Evolutionary conservation across 306 rosid species (phyloP).

Genomic region (Erythrophleum fordii): DNA sequence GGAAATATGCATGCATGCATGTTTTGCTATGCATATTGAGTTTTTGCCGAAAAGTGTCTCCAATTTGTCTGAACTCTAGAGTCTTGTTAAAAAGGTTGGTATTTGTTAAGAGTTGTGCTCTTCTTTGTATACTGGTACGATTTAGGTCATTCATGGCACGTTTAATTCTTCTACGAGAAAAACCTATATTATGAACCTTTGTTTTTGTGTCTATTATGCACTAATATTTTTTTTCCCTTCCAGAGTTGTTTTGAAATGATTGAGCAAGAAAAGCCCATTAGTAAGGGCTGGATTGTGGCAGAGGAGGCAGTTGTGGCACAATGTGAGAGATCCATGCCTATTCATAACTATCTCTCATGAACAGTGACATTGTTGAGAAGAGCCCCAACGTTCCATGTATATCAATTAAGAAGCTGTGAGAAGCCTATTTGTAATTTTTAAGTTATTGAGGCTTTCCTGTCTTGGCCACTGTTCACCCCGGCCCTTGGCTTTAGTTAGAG

Average conservation of each 20-base stretch:
- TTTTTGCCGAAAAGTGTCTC: neutral
- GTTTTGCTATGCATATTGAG: no score
- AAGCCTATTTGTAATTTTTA: neutral
- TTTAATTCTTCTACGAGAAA: neutral
- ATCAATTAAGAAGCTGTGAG: neutral
- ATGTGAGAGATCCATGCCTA: conserved; percentile 51
- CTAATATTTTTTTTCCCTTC: conserved; percentile 6
- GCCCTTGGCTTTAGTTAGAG: neutral
- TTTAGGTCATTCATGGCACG: neutral
- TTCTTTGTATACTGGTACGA: conserved; percentile 8
- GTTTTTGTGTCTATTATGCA: conserved; percentile 1
- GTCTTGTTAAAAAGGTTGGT: neutral
- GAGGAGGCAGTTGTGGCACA: conserved; percentile 78
- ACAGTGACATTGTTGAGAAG: neutral
- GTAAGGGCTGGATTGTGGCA: conserved; percentile 61
- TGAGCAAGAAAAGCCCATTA: conserved; percentile 42
- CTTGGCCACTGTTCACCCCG: neutral
- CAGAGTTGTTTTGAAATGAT: conserved; percentile 62
- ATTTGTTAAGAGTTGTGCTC: neutral
- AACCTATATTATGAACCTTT: neutral
- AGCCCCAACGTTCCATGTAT: conserved; percentile 2
- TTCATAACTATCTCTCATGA: conserved; percentile 48
- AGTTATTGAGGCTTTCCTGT: neutral
- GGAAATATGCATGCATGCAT: neutral
- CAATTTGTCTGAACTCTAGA: neutral